Base-by-base conservation (phyloP, 345 rosid genomes). In the Boechera retrofracta region DNA sequence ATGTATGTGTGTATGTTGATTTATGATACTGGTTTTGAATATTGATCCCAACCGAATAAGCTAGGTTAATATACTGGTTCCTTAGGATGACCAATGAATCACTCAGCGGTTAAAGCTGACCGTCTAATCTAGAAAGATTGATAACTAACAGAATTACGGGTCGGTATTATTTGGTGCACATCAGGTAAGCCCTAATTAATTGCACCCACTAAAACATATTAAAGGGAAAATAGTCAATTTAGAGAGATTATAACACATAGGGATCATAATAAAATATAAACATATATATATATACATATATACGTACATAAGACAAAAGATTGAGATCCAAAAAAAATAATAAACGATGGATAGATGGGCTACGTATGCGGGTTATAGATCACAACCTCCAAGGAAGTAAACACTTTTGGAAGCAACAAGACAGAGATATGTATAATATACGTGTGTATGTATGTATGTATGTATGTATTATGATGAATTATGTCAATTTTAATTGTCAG, bases 361-460 rank as follows among this genome's bases (percentile, higher is more conserved):
- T 59, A 78, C 81, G 81, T 78, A 78, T 78, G 73, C 73, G 77
- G 74, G 77, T 29, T 78, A 66, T 59, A 69, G 77, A 78, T 78
- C 81, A 78, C 81, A 78, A 77, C 16, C 65, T 55, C 77, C 81
- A 48, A 58, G 57, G 69, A 78, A 66, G 64, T 72, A 49, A 41
- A 65, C 81, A 72, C 69, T 57, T 72, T 67, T 66, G 42, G 77
- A 78, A 58, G 68, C 73, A 71, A 66, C 68, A 72, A 72, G 77
- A 74, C 75, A 79, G 45, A 54, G 47, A 59, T 51, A 33, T 32
- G 13, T 65, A 21, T 28, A 28, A 18, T 65, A 18, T 13, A 16
- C 36, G 21, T 38, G 11, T 1, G 24, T 38, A 18, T 1, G 24
- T 21, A 21, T 21, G 24, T 21, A 21, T 21, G 24, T 42, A 29